Base-by-base conservation (phyloP, 75 land plant genomes). In the Ceratopteris richardii region DNA sequence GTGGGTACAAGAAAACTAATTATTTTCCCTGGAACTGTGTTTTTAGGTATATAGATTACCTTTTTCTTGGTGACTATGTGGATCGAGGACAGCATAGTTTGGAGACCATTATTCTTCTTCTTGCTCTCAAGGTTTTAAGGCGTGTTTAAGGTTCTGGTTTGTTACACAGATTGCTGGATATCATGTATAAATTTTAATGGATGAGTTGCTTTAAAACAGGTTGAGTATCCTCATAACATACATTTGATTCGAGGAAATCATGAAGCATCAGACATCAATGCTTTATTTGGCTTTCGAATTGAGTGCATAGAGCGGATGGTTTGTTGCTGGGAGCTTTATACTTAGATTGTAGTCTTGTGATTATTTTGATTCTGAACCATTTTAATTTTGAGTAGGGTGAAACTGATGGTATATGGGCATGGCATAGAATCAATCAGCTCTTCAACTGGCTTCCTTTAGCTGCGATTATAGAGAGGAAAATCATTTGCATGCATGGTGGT, bases 251-350 rank as follows among this genome's bases (percentile, higher is more conserved):
- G 98, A 57, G 98, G 98, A 36, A 94, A 94, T 47, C 98, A 94
- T 74, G 98, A 94, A 64, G 98, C 98, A 73, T 91, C 98, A 30
- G 98, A 94, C 75, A 94, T 94, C 41, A 94, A 94, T 81, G 98
- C 98, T 1, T 76, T 94, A 44, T 94, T 94, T 80, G 98, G 98
- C 19, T 94, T 94, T 53, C 75, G 98, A 28, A 89, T 86, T 59
- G 98, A 94, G 70, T 94, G 98, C 74, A 94, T 94, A 63, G 98
- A 94, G 62, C 87, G 98, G 40, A 86, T 94, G 98, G 98, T 90
- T 74, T 47, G 58, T 54, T 67, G 23, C 25, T 55, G 17, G 5
- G 54, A 20, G 28, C 1, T 31, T 61, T 43, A 16, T 2, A 54
- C 31, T 26, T 54, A 9, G n/a, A n/a, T n/a, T n/a, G n/a, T n/a